Conservation (phyloP, 1,139 yeast genomes). For the Tardiomyces digboiensis region DNA sequence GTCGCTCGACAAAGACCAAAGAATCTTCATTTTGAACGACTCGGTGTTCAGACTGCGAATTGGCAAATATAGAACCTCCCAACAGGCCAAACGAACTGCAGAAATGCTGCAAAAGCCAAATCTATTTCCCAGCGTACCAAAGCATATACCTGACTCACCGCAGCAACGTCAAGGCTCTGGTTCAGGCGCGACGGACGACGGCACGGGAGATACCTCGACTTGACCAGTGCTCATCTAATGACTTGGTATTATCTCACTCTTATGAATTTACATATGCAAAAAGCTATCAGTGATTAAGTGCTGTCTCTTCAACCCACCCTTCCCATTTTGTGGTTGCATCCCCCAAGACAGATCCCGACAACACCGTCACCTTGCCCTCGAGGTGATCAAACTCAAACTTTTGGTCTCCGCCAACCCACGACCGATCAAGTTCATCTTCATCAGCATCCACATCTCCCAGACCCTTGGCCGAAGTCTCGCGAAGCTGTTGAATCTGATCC, state of each 20-base stretch:
- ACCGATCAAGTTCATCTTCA: constrained; percentile 29
- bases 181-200: too few species aligned
- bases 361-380: constrained; percentile 65
- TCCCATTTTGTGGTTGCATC: constrained; percentile 51
- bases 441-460: constrained; percentile 34
- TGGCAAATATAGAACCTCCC: constrained; percentile 14
- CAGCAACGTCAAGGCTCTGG: too few species aligned
- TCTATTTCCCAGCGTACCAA: constrained; percentile 37
- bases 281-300: constrained; percentile 34
- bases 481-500: constrained; percentile 49
- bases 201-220: too few species aligned
- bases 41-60: constrained; percentile 46
- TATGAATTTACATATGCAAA: neutral
- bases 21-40: constrained; percentile 30
- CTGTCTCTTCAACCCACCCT: constrained; percentile 70
- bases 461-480: constrained; percentile 36
- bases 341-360: constrained; percentile 60
- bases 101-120: constrained; percentile 33
- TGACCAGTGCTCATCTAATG: too few species aligned
- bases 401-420: constrained; percentile 36
- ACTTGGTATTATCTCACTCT: too few species aligned
- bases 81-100: constrained; percentile 19
- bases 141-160: constrained; percentile 4
- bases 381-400: constrained; percentile 52
- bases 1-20: constrained; percentile 15